Conservation (phyloP, 176 grass and related monocot genomes). For the Coix lacrymajobi region DNA sequence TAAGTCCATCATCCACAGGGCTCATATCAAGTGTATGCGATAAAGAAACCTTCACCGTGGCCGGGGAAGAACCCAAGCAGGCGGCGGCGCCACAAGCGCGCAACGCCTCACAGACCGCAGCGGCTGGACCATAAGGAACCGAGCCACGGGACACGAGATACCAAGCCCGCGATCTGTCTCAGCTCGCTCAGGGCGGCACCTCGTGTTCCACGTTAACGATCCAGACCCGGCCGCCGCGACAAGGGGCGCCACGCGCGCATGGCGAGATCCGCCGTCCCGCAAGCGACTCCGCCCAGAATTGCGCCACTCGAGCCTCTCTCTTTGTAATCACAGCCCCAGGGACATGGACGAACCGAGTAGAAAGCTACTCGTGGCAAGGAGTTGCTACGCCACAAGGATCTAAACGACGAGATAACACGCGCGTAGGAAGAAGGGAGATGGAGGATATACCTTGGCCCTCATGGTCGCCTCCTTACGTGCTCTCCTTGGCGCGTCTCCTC, state of each 20-base stretch:
- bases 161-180: slow-evolving; percentile 18
- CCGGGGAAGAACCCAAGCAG: not conserved
- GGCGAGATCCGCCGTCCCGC: slow-evolving; percentile 13
- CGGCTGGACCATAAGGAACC: not conserved
- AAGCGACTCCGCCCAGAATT: not conserved
- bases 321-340: slow-evolving; percentile 45
- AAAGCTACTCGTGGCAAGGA: not conserved
- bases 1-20: not conserved
- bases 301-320: slow-evolving; percentile 49
- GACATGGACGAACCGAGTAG: not conserved
- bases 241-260: not conserved
- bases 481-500: slow-evolving; percentile 19
- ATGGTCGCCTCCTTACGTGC: slow-evolving; percentile 27
- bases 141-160: not conserved
- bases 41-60: slow-evolving; percentile 41
- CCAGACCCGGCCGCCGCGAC: not conserved
- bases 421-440: too few relatives aligned
- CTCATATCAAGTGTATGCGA: slow-evolving; percentile 56
- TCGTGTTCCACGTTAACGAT: not conserved
- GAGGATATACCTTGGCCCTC: slow-evolving; percentile 66
- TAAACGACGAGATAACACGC: not conserved
- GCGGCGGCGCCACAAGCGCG: not conserved
- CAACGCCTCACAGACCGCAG: not conserved
- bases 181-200: slow-evolving; percentile 22
- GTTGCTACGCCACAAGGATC: not conserved